Evolutionary conservation across 352 stramenopile genomes (phyloP).

Genomic region (Peronosclerospora sorghi): DNA sequence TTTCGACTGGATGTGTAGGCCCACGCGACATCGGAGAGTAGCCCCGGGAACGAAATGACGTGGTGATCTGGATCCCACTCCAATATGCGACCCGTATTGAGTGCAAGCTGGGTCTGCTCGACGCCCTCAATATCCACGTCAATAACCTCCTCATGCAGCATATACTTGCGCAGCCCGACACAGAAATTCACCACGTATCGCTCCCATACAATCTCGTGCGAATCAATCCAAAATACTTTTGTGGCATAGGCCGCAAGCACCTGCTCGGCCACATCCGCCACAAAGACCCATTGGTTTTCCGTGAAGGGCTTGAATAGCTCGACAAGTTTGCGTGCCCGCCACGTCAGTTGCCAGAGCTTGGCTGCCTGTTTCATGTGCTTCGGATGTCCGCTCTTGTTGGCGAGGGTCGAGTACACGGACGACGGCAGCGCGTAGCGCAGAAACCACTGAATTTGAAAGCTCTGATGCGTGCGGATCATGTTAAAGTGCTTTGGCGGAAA

Average conservation of each 20-base stretch:
- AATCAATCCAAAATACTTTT: constrained; percentile 52
- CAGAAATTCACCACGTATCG: constrained; percentile 82
- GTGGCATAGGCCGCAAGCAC: constrained; percentile 20
- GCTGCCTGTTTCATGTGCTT: constrained; percentile 60
- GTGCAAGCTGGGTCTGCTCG: constrained; percentile 68
- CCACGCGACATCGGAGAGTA: constrained; percentile 82
- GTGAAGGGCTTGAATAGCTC: constrained; percentile 84
- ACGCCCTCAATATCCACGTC: constrained; percentile 73
- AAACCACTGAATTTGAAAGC: constrained; percentile 81
- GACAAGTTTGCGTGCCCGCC: constrained; percentile 59
- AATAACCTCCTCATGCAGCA: constrained; percentile 76
- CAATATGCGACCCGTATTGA: constrained; percentile 71
- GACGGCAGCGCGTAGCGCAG: constrained; percentile 68
- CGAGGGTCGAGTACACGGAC: constrained; percentile 67
- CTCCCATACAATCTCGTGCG: constrained; percentile 69
- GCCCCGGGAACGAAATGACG: constrained; percentile 73
- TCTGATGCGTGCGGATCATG: constrained; percentile 72
- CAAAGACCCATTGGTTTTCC: constrained; percentile 79
- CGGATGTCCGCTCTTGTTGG: constrained; percentile 47
- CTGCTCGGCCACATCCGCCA: constrained; percentile 35
- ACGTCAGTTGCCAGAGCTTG: constrained; percentile 63
- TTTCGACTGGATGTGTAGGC: constrained; percentile 83
- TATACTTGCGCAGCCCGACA: constrained; percentile 72
- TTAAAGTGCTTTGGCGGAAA: constrained; percentile 47
- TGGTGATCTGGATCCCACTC: constrained; percentile 85